Conservation (phyloP, 139 green algal species). For the Yamagishiella unicocca region DNA sequence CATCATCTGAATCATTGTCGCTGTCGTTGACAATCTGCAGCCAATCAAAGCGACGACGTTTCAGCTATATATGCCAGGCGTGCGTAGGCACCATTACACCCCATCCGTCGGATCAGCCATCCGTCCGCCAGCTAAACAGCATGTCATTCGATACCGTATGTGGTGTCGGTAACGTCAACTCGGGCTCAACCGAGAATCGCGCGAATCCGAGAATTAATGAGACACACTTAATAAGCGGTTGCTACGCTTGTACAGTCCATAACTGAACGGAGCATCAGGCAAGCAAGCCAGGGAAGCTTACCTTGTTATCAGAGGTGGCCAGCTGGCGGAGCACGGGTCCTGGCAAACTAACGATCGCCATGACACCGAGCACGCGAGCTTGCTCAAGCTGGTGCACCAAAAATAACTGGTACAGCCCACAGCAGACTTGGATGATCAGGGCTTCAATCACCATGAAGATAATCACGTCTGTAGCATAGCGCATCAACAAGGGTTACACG, state of each 20-base stretch:
- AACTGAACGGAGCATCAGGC: too few relatives aligned
- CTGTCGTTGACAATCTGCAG: conserved; percentile 3
- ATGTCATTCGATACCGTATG: too few relatives aligned
- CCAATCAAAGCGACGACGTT: neutral
- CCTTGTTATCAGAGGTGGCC: conserved; percentile 10
- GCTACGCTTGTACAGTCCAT: too few relatives aligned
- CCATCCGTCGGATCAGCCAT: too few relatives aligned
- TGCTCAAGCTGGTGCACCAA: conserved; percentile 28
- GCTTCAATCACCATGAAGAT: conserved; percentile 38
- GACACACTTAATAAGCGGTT: too few relatives aligned
- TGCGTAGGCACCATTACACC: too few relatives aligned
- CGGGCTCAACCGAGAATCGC: too few relatives aligned
- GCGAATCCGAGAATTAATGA: too few relatives aligned
- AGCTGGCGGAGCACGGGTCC: conserved; percentile 41
- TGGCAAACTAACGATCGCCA: conserved; percentile 41
- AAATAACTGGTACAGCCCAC: neutral
- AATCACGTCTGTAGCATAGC: conserved; percentile 48
- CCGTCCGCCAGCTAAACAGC: too few relatives aligned
- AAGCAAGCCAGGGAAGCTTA: neutral
- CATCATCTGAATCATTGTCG: neutral
- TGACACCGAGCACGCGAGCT: conserved; percentile 9
- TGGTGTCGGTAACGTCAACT: too few relatives aligned
- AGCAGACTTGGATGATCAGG: conserved; percentile 1
- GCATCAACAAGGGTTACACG: too few relatives aligned
- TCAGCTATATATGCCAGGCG: neutral